Percentiles rank a stretch among this genome's conserved stretches.
Evolutionary conservation across 768 basidiomycete genomes (phyloP).

Genomic region (Suillus placidus): DNA sequence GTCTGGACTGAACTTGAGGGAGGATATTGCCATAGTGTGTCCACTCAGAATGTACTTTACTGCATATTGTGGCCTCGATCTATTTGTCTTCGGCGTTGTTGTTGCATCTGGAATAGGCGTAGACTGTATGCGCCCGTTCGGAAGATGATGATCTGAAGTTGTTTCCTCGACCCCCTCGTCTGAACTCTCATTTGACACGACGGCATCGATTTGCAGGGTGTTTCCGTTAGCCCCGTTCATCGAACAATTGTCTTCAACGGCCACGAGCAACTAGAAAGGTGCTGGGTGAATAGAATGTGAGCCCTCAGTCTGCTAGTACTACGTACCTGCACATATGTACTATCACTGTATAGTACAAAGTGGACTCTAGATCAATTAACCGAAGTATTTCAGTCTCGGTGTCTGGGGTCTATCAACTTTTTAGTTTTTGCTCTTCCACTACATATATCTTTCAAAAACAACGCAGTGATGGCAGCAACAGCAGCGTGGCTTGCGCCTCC

Average conservation of each 20-base stretch:
- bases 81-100: conserved; percentile 10
- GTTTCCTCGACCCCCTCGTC: conserved; percentile 3
- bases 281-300: neutral
- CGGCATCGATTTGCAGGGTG: neutral
- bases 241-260: neutral
- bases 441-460: conserved; percentile 13
- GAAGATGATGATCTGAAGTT: neutral
- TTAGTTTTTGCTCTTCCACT: conserved; percentile 7
- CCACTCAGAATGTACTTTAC: conserved; percentile 70
- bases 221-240: neutral
- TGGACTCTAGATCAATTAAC: neutral
- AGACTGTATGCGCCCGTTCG: neutral
- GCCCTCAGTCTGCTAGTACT: neutral
- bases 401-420: conserved; percentile 13
- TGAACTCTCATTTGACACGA: neutral
- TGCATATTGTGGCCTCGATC: conserved; percentile 52
- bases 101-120: neutral
- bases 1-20: conserved; percentile 87
- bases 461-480: conserved; percentile 37
- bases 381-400: conserved; percentile 4
- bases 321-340: neutral
- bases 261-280: neutral
- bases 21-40: conserved; percentile 82
- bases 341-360: neutral
- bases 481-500: conserved; percentile 74